Conservation (phyloP, 2,329 filamentous ascomycete species). For the Fusarium oligoseptatum region DNA sequence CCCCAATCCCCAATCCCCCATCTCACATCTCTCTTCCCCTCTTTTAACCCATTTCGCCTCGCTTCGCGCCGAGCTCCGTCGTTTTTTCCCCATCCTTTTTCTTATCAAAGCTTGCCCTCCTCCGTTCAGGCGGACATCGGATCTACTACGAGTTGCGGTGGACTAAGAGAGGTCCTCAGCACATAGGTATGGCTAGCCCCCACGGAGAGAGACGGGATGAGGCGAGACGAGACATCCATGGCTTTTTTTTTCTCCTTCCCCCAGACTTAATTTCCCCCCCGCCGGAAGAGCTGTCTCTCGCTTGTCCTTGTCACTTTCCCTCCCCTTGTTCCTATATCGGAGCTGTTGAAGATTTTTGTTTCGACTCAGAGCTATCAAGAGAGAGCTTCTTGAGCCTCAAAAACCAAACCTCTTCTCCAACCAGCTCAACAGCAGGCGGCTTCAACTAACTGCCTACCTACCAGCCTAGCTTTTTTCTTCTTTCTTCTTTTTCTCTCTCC, state of each 20-base stretch:
- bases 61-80: constrained; percentile 6
- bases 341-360: not conserved
- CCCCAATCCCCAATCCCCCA: constrained; percentile 15
- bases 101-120: constrained; percentile 3
- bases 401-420: not conserved
- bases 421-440: constrained; percentile 21
- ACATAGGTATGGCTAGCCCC: constrained; percentile 1
- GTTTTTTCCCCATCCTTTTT: not conserved
- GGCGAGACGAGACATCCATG: constrained; percentile 2
- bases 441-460: constrained; percentile 7
- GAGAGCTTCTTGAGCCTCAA: not conserved
- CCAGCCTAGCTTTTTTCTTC: not conserved
- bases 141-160: constrained; percentile 27
- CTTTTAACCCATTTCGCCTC: constrained; percentile 8
- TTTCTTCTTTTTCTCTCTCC: constrained; percentile 3
- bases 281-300: constrained; percentile 17
- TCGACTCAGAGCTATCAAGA: not conserved
- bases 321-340: not conserved
- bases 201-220: constrained; percentile 14
- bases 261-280: constrained; percentile 14
- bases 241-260: not conserved
- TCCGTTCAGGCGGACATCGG: constrained; percentile 1
- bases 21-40: constrained; percentile 25
- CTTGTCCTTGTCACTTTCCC: not conserved
- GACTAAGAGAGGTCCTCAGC: constrained; percentile 3